A percentile compares a stretch with the other conserved stretches of the same genome.
phyloP scores from a whole-genome alignment of 768 basidiomycete genomes.

The Sarcomyxa edulis region DNA sequence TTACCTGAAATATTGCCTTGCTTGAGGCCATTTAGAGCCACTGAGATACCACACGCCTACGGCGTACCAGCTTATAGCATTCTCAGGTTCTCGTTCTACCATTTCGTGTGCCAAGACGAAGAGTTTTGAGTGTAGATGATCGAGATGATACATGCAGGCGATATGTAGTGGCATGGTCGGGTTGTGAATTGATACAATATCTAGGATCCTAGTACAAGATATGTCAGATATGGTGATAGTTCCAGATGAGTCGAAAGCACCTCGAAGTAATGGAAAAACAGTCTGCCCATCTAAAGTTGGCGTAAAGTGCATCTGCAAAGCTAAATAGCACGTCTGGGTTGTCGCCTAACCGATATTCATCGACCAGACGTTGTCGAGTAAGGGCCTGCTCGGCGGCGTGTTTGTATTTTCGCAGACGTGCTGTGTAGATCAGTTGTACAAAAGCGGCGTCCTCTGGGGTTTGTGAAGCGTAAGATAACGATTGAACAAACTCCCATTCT shows the following conservation, averaged over 20 bases:
- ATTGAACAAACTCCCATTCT: conserved; percentile 97
- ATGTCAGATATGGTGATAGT: too few species aligned
- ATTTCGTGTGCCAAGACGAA: conserved; percentile 97
- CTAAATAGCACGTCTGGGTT: conserved; percentile 92
- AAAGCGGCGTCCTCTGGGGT: conserved; percentile 87
- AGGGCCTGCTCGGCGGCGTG: conserved; percentile 78
- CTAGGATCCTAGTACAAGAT: conserved; percentile 70
- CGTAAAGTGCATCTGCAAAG: conserved; percentile 86
- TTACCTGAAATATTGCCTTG: conserved; percentile 92
- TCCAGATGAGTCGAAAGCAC: conserved; percentile 27
- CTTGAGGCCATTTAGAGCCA: conserved; percentile 82
- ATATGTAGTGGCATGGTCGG: conserved; percentile 92
- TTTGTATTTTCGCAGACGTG: conserved; percentile 86
- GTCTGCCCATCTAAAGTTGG: conserved; percentile 89
- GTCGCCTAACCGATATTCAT: conserved; percentile 79
- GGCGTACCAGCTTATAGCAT: conserved; percentile 95
- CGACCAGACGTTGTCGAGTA: conserved; percentile 72
- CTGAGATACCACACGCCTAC: conserved; percentile 96
- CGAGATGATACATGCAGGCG: conserved; percentile 96
- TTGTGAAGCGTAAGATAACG: conserved; percentile 77
- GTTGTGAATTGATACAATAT: conserved; percentile 79
- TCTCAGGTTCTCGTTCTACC: conserved; percentile 90
- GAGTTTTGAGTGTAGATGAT: conserved; percentile 85
- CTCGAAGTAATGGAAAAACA: conserved; percentile 85
- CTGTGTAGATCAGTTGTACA: conserved; percentile 87